These are phyloP conservation scores for Talaromyces rugulosus DNA, from an alignment of 2,329 filamentous ascomycete species.

Conservation along the genomic window DNA sequence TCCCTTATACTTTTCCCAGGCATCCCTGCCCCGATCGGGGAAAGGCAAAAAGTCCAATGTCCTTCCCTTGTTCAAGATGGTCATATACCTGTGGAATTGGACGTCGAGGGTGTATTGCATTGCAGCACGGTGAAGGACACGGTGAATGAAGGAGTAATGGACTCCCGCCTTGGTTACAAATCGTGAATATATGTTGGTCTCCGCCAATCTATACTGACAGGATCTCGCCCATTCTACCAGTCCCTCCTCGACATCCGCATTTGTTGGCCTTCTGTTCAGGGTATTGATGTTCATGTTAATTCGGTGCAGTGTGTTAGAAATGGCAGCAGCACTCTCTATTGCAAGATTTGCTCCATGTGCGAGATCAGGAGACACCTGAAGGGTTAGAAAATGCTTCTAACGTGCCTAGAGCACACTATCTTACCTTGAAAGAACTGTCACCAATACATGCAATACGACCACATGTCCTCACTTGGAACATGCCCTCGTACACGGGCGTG, in stretches of 20 bases:
- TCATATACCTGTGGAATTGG: not conserved
- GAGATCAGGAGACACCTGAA: not conserved
- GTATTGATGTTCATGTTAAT: not conserved
- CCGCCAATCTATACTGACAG: not conserved
- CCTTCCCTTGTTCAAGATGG: not conserved
- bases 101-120: not conserved
- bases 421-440: not conserved
- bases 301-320: not conserved
- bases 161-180: not conserved
- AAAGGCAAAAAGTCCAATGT: not conserved
- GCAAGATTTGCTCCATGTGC: not conserved
- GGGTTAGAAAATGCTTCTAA: not conserved
- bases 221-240: not conserved
- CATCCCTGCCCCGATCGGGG: not conserved
- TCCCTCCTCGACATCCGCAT: not conserved
- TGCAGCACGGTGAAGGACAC: not conserved
- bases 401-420: not conserved
- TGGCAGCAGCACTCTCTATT: not conserved
- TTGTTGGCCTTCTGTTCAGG: not conserved
- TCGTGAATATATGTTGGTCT: not conserved
- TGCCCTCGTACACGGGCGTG: not conserved
- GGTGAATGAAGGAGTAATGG: not conserved
- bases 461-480: not conserved
- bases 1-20: not conserved
- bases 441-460: not conserved